phyloP scores from a whole-genome alignment of 2,329 filamentous ascomycete species.

The Stachybotrys chartarum region DNA sequence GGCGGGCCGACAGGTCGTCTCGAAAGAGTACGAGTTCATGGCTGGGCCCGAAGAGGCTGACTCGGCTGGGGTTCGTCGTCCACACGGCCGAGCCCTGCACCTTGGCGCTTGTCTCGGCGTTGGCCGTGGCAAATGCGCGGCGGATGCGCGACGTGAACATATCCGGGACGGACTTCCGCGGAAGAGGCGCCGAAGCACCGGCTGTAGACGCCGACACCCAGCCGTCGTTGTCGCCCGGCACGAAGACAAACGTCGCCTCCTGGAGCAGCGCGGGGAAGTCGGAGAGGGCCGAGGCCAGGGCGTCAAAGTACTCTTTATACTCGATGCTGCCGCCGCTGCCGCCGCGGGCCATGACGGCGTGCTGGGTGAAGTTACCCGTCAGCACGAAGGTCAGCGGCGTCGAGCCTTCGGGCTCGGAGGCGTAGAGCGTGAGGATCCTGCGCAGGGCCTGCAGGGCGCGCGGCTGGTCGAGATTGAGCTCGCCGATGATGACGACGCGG shows the following conservation, averaged over 20 bases:
- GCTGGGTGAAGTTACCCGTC: slow-evolving; percentile 72
- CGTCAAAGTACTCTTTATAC: slow-evolving; percentile 95
- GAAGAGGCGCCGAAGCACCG: slow-evolving; percentile 64
- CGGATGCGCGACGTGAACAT: slow-evolving; percentile 85
- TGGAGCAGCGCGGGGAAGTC: slow-evolving; percentile 79
- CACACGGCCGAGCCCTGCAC: slow-evolving; percentile 60
- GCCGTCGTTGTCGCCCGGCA: slow-evolving; percentile 95
- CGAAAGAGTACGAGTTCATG: slow-evolving; percentile 84
- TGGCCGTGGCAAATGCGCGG: slow-evolving; percentile 71
- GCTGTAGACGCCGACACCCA: slow-evolving; percentile 84
- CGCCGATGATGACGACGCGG: slow-evolving; percentile 69
- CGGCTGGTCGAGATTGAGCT: slow-evolving; percentile 80
- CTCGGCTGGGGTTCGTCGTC: slow-evolving; percentile 78
- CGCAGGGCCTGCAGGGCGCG: slow-evolving; percentile 73
- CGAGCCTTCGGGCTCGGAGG: slow-evolving; percentile 52
- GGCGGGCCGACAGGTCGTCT: slow-evolving; percentile 75
- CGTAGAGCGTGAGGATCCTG: slow-evolving; percentile 71
- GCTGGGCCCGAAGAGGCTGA: slow-evolving; percentile 79
- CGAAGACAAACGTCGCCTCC: slow-evolving; percentile 78
- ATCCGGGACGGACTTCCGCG: slow-evolving; percentile 68
- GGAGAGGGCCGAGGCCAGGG: slow-evolving; percentile 70
- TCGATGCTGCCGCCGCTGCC: slow-evolving; percentile 78
- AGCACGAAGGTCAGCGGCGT: slow-evolving; percentile 75
- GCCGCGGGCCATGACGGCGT: slow-evolving; percentile 59
- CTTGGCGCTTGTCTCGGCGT: slow-evolving; percentile 55